These are phyloP conservation scores for Botryotinia convoluta DNA, from an alignment of 2,329 filamentous ascomycete genomes.

Conservation along the genomic window DNA sequence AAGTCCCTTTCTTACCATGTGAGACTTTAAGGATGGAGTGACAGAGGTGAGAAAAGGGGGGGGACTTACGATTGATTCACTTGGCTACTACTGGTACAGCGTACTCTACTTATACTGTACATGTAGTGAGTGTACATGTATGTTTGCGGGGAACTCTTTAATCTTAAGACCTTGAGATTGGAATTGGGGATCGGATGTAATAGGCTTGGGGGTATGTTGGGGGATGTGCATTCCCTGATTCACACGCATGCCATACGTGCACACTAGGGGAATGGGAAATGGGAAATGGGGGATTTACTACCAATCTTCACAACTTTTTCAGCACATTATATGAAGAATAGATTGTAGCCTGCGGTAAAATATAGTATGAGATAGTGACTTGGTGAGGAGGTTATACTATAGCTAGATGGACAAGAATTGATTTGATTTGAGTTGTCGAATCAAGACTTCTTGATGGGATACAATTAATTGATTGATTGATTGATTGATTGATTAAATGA, in stretches of 20 bases:
- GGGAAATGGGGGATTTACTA: background rate
- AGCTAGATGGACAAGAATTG: background rate
- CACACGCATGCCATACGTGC: background rate
- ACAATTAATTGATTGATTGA: background rate
- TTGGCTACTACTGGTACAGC: background rate
- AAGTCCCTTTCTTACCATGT: background rate
- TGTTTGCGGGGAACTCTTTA: background rate
- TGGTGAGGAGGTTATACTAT: background rate
- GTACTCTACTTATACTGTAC: background rate
- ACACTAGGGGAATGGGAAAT: background rate
- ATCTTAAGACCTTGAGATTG: background rate
- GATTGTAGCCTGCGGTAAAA: background rate
- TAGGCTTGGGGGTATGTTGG: background rate
- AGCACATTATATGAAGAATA: background rate
- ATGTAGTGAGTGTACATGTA: background rate
- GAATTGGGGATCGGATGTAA: background rate
- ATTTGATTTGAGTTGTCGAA: background rate
- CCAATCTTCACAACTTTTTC: background rate
- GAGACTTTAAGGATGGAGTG: background rate
- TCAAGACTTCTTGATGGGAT: background rate
- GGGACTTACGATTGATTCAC: too few relatives aligned
- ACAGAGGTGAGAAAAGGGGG: background rate
- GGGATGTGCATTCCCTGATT: slow-evolving; percentile 1
- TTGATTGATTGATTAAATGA: background rate
- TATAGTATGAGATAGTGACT: background rate